A percentile compares a stretch with the other conserved stretches of the same genome.
These are phyloP conservation scores for Tanacetum coccineum DNA, from an alignment of 129 eudicot species.

Conservation along the genomic window DNA sequence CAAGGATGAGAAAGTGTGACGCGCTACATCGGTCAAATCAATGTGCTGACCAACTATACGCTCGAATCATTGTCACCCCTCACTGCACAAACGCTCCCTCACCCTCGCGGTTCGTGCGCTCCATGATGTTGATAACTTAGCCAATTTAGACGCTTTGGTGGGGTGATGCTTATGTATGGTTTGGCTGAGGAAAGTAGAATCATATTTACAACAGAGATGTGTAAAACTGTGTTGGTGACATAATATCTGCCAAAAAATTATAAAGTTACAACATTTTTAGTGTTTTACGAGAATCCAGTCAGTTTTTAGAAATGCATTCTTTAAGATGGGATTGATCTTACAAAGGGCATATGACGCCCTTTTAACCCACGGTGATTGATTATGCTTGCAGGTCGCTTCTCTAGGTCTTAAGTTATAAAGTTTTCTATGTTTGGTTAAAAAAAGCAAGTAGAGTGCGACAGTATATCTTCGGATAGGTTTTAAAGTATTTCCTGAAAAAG, in stretches of 20 bases:
- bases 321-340: background rate
- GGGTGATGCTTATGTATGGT: slow-evolving; percentile 9
- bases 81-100: too few relatives aligned
- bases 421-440: background rate
- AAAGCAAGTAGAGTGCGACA: slow-evolving; percentile 19
- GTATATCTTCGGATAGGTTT: background rate
- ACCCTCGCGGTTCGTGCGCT: too few relatives aligned
- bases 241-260: background rate
- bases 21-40: too few relatives aligned
- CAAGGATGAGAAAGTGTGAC: too few relatives aligned
- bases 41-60: too few relatives aligned
- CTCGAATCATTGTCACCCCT: too few relatives aligned
- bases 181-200: slow-evolving; percentile 23
- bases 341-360: background rate
- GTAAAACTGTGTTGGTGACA: background rate
- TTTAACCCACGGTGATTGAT: background rate
- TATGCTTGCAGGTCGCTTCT: slow-evolving; percentile 25
- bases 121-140: slow-evolving; percentile 22
- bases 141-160: slow-evolving; percentile 17
- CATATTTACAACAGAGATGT: slow-evolving; percentile 25
- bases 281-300: background rate
- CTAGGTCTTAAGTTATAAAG: slow-evolving; percentile 26
- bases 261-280: background rate
- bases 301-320: slow-evolving; percentile 21
- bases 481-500: background rate